Evolutionary conservation across 2,329 filamentous ascomycete species (phyloP), one percentile per base, ranked within the genome.

Genomic region (Lecanosticta acicola): DNA sequence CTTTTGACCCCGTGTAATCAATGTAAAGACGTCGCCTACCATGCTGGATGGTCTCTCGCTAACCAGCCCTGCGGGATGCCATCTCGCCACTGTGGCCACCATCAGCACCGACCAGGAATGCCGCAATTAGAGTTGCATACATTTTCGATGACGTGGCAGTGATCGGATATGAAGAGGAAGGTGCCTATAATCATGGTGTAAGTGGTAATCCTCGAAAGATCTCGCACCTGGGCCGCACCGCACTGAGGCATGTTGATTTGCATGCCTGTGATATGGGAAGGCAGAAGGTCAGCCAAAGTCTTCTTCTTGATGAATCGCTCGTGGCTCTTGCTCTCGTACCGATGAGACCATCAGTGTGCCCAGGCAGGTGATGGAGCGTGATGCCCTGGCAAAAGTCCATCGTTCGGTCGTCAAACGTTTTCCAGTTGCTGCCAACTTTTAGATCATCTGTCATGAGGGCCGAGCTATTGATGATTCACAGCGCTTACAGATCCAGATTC

Each of bases 121-220:
- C 13, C 24, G 11, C 4, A 19, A 5, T 33, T 19, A 14, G 21
- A 18, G 18, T 10, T 41, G 48, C 61, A 48, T 42, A 59, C 60
- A 40, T 66, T 66, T 48, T 66, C 62, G 33, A 65, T 66, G 4
- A 66, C 63, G 46, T 66, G 63, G 50, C 61, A 66, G 40, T 65
- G 62, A 42, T 65, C 64, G 19, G 52, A 58, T 21, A 63, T 61
- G 53, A 65, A 65, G 21, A 66, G 46, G 48, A 59, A 62, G 1
- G 63, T 65, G 13, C 62, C 63, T 36, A 49, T 60, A 9, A 65
- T 57, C 2, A 53, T 58, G 45, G 66, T n/a, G n/a, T n/a, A n/a
- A n/a, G n/a, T n/a, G n/a, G n/a, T n/a, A n/a, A n/a, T n/a, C n/a
- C n/a, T n/a, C n/a, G n/a, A n/a, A n/a, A n/a, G n/a, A n/a, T n/a